Evolutionary conservation across 805 yeast genomes (phyloP).

Genomic region (Kurtzmaniella fragi): DNA sequence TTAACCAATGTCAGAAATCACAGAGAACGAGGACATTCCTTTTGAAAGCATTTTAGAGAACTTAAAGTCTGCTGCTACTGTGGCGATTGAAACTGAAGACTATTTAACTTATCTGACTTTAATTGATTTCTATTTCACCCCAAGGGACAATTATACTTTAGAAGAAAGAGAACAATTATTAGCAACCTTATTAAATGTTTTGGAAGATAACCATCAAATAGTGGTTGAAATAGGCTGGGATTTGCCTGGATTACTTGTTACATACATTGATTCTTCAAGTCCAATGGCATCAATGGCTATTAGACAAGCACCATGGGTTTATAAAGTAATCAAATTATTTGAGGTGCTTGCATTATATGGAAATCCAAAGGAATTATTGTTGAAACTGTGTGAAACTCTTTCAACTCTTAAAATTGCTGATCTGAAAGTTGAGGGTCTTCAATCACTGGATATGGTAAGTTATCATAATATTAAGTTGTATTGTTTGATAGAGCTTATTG

Average conservation of each 20-base stretch:
- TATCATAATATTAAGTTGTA: constrained; percentile 58
- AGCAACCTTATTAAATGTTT: constrained; percentile 35
- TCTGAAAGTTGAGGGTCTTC: constrained; percentile 5
- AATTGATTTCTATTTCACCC: constrained; percentile 53
- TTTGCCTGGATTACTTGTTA: constrained; percentile 63
- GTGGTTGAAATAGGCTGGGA: constrained; percentile 85
- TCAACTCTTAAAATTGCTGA: constrained; percentile 25
- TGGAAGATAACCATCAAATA: constrained; percentile 43
- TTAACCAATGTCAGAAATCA: constrained; percentile 6
- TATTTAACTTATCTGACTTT: constrained; percentile 69
- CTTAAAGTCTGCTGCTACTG: constrained; percentile 26
- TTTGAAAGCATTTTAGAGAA: constrained; percentile 22
- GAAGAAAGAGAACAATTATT: constrained; percentile 51
- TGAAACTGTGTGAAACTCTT: constrained; percentile 66
- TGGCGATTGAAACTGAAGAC: constrained; percentile 47
- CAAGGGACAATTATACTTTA: constrained; percentile 40
- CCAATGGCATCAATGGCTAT: constrained; percentile 9
- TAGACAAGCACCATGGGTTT: constrained; percentile 36
- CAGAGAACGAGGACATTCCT: constrained; percentile 17
- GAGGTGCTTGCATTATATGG: constrained; percentile 64
- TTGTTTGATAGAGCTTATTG: constrained; percentile 60
- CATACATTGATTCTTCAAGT: constrained; percentile 40
- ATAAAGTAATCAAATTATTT: constrained; percentile 44
- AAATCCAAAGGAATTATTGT: constrained; percentile 73
- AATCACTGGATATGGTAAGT: constrained; percentile 10